Evolutionary conservation across 768 basidiomycete genomes (phyloP).

Genomic region (Pisolithus microcarpus): DNA sequence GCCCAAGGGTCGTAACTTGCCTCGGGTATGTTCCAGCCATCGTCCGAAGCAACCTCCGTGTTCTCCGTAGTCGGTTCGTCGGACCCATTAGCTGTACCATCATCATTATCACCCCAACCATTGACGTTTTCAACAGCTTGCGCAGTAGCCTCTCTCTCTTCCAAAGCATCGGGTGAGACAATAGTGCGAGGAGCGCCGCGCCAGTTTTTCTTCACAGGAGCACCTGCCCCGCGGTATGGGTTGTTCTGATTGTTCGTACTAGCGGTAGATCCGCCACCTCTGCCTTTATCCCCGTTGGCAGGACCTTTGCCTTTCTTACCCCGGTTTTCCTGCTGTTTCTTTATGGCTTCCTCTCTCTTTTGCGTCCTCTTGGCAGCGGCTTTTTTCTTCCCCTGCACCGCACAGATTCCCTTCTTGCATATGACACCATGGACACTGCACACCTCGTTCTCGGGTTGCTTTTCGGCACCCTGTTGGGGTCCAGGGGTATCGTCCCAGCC

Average conservation of each 20-base stretch:
- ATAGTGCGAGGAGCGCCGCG: constrained; percentile 22
- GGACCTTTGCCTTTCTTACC: constrained; percentile 14
- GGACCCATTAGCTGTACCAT: neutral
- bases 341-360: constrained; percentile 14
- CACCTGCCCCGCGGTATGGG: constrained; percentile 23
- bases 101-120: constrained; percentile 17
- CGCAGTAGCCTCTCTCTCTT: constrained; percentile 14
- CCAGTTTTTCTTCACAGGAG: constrained; percentile 26
- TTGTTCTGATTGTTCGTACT: constrained; percentile 6
- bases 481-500: constrained; percentile 19
- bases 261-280: neutral
- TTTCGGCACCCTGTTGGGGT: constrained; percentile 9
- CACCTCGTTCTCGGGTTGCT: constrained; percentile 6
- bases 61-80: constrained; percentile 2
- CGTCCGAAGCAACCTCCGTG: constrained; percentile 8
- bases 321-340: constrained; percentile 8
- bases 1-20: constrained; percentile 18
- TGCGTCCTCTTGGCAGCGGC: constrained; percentile 13
- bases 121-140: constrained; percentile 5
- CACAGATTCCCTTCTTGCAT: constrained; percentile 33
- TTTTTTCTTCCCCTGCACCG: constrained; percentile 24
- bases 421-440: constrained; percentile 29
- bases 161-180: constrained; percentile 18
- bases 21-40: constrained; percentile 19
- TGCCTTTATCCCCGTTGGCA: constrained; percentile 1